A percentile compares a stretch with the other conserved stretches of the same genome.
Evolutionary conservation across 2,329 filamentous ascomycete species (phyloP).

Genomic region (Colletotrichum kahawae): DNA sequence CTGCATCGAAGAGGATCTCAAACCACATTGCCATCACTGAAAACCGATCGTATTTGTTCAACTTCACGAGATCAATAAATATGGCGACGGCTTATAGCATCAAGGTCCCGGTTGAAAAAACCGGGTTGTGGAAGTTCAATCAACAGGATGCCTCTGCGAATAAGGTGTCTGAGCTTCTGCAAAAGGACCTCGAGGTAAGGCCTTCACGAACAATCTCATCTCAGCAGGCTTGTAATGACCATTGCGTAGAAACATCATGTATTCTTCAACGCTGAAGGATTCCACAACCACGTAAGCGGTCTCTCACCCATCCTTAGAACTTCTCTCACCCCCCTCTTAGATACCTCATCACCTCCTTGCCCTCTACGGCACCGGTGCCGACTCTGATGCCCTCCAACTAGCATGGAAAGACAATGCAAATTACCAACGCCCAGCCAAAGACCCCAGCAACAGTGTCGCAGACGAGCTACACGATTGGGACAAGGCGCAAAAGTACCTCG

Average conservation of each 20-base stretch:
- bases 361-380: constrained; percentile 77
- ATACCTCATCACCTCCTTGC: constrained; percentile 78
- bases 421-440: constrained; percentile 67
- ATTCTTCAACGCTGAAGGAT: constrained; percentile 77
- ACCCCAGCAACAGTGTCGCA: constrained; percentile 54
- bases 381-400: constrained; percentile 60
- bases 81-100: constrained; percentile 57
- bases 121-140: constrained; percentile 52
- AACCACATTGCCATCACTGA: not conserved
- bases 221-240: not conserved
- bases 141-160: constrained; percentile 64
- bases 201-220: not conserved
- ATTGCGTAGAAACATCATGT: constrained; percentile 66
- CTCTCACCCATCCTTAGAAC: not conserved
- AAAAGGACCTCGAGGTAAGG: constrained; percentile 71
- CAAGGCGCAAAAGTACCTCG: constrained; percentile 64
- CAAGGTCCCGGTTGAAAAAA: constrained; percentile 50
- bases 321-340: constrained; percentile 31
- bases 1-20: not conserved
- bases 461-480: constrained; percentile 60
- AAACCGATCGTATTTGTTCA: not conserved
- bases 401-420: constrained; percentile 68
- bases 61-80: constrained; percentile 9
- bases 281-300: constrained; percentile 77
- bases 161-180: constrained; percentile 70